These are phyloP conservation scores for Podochytrium sp. DNA, from an alignment of 192 early-diverging fungal species.

Conservation along the genomic window DNA sequence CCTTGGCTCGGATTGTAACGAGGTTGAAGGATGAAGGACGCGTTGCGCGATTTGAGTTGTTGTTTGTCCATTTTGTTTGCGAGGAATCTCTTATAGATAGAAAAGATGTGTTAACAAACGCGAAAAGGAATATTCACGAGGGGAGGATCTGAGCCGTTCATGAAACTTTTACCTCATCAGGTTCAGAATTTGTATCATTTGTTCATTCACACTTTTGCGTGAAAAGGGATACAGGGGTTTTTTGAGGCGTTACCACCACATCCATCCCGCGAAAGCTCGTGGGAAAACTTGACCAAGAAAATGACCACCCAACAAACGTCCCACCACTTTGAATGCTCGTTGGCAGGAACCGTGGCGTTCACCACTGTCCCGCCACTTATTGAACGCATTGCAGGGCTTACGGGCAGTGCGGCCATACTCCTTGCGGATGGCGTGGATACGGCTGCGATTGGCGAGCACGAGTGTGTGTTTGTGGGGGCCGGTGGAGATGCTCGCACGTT, in stretches of 20 bases:
- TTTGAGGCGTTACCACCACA: too few species aligned
- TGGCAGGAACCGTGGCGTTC: not conserved
- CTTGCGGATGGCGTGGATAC: not conserved
- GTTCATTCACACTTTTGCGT: too few species aligned
- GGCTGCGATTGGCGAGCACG: not conserved
- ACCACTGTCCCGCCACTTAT: not conserved
- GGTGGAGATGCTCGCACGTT: not conserved
- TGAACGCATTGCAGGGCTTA: slow-evolving; percentile 10
- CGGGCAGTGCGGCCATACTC: slow-evolving; percentile 2
- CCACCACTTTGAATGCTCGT: not conserved
- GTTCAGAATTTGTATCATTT: too few species aligned
- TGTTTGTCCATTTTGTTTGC: too few species aligned
- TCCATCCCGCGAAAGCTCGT: too few species aligned
- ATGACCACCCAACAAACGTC: not conserved
- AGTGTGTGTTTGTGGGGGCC: not conserved
- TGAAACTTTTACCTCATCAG: too few species aligned
- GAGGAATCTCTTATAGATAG: too few species aligned
- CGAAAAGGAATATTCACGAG: too few species aligned
- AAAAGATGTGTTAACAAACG: too few species aligned
- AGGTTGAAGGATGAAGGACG: slow-evolving; percentile 18
- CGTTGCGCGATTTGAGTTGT: too few species aligned
- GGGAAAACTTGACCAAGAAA: not conserved
- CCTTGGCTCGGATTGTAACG: not conserved
- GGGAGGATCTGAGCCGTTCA: too few species aligned
- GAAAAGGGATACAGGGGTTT: too few species aligned